Evolutionary conservation across 1,139 yeast genomes (phyloP).

Genomic region (Nakaseomyces uthaithaninus): DNA sequence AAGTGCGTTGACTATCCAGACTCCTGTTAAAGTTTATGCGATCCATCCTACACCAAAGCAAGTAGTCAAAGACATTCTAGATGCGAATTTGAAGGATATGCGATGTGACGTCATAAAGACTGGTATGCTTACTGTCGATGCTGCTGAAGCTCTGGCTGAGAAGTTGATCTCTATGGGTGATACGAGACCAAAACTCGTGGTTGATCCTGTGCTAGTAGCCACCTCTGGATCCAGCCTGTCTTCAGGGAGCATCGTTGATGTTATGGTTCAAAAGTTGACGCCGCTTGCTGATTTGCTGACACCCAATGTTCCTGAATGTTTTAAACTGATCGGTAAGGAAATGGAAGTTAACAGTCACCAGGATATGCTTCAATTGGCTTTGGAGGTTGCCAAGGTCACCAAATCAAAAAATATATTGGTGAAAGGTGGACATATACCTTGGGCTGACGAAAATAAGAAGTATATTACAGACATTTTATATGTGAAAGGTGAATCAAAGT

Average conservation of each 20-base stretch:
- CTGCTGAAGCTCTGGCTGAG: conserved; percentile 43
- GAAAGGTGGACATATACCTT: conserved; percentile 77
- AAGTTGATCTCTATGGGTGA: conserved; percentile 34
- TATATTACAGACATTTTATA: conserved; percentile 55
- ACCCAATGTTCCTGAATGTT: conserved; percentile 70
- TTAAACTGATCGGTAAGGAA: conserved; percentile 23
- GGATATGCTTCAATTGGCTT: conserved; percentile 39
- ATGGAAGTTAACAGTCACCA: conserved; percentile 28
- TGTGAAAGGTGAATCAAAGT: conserved; percentile 36
- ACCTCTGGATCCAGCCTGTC: conserved; percentile 63
- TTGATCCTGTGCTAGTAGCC: conserved; percentile 81
- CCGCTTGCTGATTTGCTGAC: conserved; percentile 57
- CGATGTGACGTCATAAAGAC: conserved; percentile 67
- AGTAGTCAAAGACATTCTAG: conserved; percentile 41
- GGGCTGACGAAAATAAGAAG: conserved; percentile 32
- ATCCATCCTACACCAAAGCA: conserved; percentile 42
- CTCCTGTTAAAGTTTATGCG: conserved; percentile 51
- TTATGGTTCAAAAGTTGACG: conserved; percentile 41
- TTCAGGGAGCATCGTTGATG: conserved; percentile 38
- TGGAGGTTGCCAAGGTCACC: conserved; percentile 36
- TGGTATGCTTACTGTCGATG: conserved; percentile 64
- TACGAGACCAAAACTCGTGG: conserved; percentile 38
- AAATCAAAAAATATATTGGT: conserved; percentile 52
- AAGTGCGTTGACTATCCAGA: conserved; percentile 79
- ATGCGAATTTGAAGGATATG: conserved; percentile 56